Base-by-base conservation (phyloP, 164 flowering plant species). In the Nymphaea thermarum region DNA sequence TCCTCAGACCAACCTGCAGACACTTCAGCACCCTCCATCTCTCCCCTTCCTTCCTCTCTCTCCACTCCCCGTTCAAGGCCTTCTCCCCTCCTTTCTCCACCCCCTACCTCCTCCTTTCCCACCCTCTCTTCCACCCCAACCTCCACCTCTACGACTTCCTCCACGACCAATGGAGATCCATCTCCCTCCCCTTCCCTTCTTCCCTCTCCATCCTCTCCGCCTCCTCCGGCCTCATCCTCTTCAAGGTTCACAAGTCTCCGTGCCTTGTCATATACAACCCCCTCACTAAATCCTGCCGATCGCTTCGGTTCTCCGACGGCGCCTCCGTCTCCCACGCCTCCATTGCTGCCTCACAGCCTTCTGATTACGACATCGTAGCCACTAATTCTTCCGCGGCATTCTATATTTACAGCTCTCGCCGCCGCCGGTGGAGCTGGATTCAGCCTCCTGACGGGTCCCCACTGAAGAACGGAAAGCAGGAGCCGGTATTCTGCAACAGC, bases 151-250 rank as follows among this genome's bases (percentile, higher is more conserved):
- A 78, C 67, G 83, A 90, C 68, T 74, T 86, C 3, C 41, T 10
- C 18, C 68, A 66, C 4, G 71, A 74, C 65, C 47, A 74, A 10
- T 90, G 96, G 96, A 78, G 87, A 55, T 73, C 65, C 18, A 71
- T 70, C 70, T 86, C 41, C 43, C 61, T 8, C 73, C 72, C 44
- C 65, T 71, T 15, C 66, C 71, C 43, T 65, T 63, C 61, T 14
- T 67, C 3, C 43, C 74, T 12, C 36, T 76, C 44, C 57, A 71
- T 47, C 83, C 68, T 82, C 72, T 83, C 88, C 7, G 6, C 85
- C 44, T 83, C 90, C 68, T 71, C 77, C 65, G 93, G 91, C 44
- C 82, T 86, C 61, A 74, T 86, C 57, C 88, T 91, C 68, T 85
- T 90, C 78, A 80, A 85, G 17, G 71, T 77, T 59, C 81, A 82